Evolutionary conservation across 352 stramenopile genomes (phyloP).

Genomic region (Phytophthora palmivora): DNA sequence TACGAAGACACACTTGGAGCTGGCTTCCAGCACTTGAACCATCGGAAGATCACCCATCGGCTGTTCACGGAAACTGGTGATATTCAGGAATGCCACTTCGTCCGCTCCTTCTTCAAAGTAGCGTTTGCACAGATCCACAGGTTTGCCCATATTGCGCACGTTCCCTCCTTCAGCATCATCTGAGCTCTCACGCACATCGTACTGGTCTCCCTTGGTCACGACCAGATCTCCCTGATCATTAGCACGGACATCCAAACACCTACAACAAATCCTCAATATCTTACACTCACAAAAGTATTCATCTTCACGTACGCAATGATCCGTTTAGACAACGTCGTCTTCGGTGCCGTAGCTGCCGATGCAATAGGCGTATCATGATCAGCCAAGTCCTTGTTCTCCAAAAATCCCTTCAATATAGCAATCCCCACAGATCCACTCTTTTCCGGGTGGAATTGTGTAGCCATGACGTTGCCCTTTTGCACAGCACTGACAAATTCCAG

Average conservation of each 20-base stretch:
- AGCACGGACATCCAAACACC: conserved; percentile 96
- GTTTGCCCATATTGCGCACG: conserved; percentile 98
- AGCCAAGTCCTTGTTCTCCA: conserved; percentile 78
- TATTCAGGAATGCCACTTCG: conserved; percentile 99
- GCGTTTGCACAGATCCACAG: conserved; percentile 93
- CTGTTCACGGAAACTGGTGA: conserved; percentile 98
- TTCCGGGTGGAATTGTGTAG: conserved; percentile 99
- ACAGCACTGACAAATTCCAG: conserved; percentile 94
- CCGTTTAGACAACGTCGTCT: conserved; percentile 93
- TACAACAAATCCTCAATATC: conserved; percentile 29
- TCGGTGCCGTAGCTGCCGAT: conserved; percentile 23
- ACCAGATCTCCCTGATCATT: conserved; percentile 98
- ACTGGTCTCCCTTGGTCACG: conserved; percentile 99
- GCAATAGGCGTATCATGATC: conserved; percentile 59
- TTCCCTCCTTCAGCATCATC: conserved; percentile 80
- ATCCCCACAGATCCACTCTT: conserved; percentile 96
- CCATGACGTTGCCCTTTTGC: conserved; percentile 96
- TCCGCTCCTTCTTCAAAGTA: conserved; percentile 98
- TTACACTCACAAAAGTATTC: background rate
- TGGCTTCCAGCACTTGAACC: conserved; percentile 95
- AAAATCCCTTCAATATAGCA: conserved; percentile 92
- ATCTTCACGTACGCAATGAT: conserved; percentile 89
- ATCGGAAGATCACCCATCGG: conserved; percentile 97
- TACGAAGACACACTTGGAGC: conserved; percentile 97
- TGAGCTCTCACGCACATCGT: conserved; percentile 95